phyloP scores from a whole-genome alignment of 176 grass and related monocot species.

The Dactylis glomerata region DNA sequence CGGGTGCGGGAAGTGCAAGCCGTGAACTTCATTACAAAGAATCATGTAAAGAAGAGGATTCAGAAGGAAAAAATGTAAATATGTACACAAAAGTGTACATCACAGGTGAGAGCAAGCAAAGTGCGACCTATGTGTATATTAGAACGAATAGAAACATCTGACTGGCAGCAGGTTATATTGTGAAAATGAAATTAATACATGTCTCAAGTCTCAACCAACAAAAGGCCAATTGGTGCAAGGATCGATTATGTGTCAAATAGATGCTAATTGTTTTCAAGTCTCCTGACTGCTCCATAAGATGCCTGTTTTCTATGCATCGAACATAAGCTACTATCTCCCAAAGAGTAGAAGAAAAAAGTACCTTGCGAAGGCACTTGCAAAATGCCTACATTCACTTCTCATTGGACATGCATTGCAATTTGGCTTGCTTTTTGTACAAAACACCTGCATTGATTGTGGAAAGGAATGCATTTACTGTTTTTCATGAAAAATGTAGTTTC shows the following conservation, averaged over 20 bases:
- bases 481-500: not conserved
- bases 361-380: slow-evolving; percentile 96
- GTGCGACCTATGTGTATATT: not conserved
- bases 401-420: slow-evolving; percentile 97
- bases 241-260: slow-evolving; percentile 18
- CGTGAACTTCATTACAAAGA: slow-evolving; percentile 55
- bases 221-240: not conserved
- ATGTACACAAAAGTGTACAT: not conserved
- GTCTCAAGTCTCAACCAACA: not conserved
- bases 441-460: slow-evolving; percentile 60
- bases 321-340: slow-evolving; percentile 16
- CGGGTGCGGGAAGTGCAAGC: slow-evolving; percentile 74
- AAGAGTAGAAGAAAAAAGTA: slow-evolving; percentile 27
- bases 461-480: slow-evolving; percentile 1
- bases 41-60: slow-evolving; percentile 8
- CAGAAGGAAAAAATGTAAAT: slow-evolving; percentile 17
- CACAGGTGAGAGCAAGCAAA: slow-evolving; percentile 7
- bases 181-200: not conserved
- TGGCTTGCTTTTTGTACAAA: slow-evolving; percentile 96
- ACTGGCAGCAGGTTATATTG: not conserved
- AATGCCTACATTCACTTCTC: slow-evolving; percentile 96
- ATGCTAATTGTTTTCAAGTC: not conserved
- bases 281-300: not conserved
- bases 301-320: not conserved
- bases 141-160: slow-evolving; percentile 8